These are phyloP conservation scores for Phlyctochytrium bullatum DNA, from an alignment of 192 early-diverging fungal genomes.

Conservation along the genomic window DNA sequence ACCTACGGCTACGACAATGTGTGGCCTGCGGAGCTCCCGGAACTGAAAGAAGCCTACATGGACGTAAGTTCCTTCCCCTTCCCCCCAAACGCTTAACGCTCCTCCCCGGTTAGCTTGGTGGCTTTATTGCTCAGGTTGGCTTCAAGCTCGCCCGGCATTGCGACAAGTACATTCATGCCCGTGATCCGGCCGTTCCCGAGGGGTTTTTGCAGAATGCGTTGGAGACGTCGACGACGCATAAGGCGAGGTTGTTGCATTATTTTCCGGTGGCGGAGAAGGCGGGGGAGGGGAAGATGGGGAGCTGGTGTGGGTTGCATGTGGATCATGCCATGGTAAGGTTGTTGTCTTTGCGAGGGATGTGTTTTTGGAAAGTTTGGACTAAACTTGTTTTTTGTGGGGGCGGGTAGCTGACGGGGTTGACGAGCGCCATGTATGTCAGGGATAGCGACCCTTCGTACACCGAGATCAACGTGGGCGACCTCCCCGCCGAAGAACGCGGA, in stretches of 20 bases:
- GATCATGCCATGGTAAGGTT: constrained; percentile 46
- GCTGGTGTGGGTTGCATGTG: constrained; percentile 71
- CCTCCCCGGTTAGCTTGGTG: constrained; percentile 32
- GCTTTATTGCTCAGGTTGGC: constrained; percentile 56
- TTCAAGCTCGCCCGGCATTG: constrained; percentile 52
- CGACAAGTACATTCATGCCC: constrained; percentile 52
- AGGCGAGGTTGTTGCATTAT: constrained; percentile 68
- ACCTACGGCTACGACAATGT: constrained; percentile 44
- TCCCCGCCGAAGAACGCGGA: constrained; percentile 6
- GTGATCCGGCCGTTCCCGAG: constrained; percentile 34
- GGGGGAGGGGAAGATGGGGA: constrained; percentile 39
- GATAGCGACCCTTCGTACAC: constrained; percentile 26
- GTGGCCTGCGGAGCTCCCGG: constrained; percentile 58
- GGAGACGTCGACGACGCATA: constrained; percentile 48
- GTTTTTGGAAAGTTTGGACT: background rate
- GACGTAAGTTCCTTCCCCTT: constrained; percentile 14
- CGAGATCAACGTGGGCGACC: constrained; percentile 29
- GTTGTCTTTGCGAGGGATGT: background rate
- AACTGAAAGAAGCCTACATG: constrained; percentile 54
- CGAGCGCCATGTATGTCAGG: constrained; percentile 60
- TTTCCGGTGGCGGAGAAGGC: constrained; percentile 46
- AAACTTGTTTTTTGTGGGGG: background rate
- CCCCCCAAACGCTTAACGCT: background rate
- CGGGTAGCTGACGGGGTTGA: constrained; percentile 62
- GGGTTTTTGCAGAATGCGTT: constrained; percentile 55